Conservation (phyloP, 352 stramenopile species). For the Globisporangium nodosum region DNA sequence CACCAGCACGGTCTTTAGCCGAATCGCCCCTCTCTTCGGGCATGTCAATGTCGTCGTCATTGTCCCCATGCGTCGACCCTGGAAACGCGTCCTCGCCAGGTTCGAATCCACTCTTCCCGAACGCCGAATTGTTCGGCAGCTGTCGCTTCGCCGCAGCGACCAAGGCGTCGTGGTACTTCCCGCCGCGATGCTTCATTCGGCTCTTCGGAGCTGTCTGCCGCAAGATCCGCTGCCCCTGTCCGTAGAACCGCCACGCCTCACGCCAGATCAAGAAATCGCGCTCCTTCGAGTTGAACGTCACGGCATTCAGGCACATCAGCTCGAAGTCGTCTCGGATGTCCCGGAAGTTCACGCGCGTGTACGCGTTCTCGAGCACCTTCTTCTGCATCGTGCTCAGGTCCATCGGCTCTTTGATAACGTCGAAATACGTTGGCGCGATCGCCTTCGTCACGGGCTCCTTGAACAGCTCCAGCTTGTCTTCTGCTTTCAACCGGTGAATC, state of each 20-base stretch:
- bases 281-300: constrained; percentile 94
- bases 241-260: constrained; percentile 91
- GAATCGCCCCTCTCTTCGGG: constrained; percentile 20
- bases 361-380: constrained; percentile 63
- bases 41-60: constrained; percentile 18
- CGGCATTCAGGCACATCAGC: constrained; percentile 93
- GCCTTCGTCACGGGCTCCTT: constrained; percentile 90
- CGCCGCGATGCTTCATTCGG: constrained; percentile 71
- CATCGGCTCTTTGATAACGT: constrained; percentile 92
- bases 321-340: constrained; percentile 91
- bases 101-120: constrained; percentile 26
- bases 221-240: constrained; percentile 67
- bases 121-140: constrained; percentile 72
- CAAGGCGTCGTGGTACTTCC: constrained; percentile 63
- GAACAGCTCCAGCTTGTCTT: constrained; percentile 91
- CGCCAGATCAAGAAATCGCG: constrained; percentile 89
- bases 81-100: constrained; percentile 20
- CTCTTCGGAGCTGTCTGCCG: constrained; percentile 67
- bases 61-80: constrained; percentile 14
- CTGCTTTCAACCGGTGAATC: constrained; percentile 45
- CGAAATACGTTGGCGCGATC: constrained; percentile 91
- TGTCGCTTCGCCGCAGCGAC: constrained; percentile 73
- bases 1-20: background rate
- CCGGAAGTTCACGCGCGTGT: constrained; percentile 68
- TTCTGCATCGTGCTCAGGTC: constrained; percentile 88